A percentile compares a stretch with the other conserved stretches of the same genome.
phyloP scores from a whole-genome alignment of 495 filamentous ascomycete genomes.

The Neurospora intermedia region DNA sequence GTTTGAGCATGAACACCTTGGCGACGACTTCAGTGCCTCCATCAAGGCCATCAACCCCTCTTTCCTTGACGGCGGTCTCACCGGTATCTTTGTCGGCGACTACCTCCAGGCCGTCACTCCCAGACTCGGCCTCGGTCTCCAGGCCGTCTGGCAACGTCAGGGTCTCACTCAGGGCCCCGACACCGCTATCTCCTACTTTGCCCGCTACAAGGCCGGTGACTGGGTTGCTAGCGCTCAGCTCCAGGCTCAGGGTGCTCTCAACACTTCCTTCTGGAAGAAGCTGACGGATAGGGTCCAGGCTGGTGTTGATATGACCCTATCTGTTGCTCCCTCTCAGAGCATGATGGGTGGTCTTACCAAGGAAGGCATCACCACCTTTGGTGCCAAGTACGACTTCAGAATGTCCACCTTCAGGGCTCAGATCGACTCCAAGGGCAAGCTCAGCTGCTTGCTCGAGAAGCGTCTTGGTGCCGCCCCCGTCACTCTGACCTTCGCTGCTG shows the following conservation, averaged over 20 bases:
- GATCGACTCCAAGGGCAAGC: conserved; percentile 86
- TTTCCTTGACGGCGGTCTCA: conserved; percentile 77
- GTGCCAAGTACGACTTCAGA: conserved; percentile 97
- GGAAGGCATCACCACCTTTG: conserved; percentile 82
- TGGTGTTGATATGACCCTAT: conserved; percentile 87
- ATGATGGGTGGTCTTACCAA: conserved; percentile 65
- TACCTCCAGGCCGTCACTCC: conserved; percentile 92
- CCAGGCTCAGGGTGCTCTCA: conserved; percentile 70
- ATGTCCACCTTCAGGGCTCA: conserved; percentile 90
- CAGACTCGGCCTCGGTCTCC: conserved; percentile 75
- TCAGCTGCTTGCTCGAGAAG: conserved; percentile 91
- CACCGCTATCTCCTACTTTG: conserved; percentile 75
- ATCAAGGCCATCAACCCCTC: conserved; percentile 93
- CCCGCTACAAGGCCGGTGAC: conserved; percentile 75
- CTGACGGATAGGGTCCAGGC: conserved; percentile 94
- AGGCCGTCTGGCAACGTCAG: conserved; percentile 85
- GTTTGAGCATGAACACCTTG: conserved; percentile 88
- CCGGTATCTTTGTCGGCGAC: conserved; percentile 88
- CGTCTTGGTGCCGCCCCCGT: conserved; percentile 73
- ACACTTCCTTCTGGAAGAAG: conserved; percentile 89
- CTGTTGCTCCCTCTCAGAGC: conserved; percentile 55
- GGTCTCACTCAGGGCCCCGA: conserved; percentile 71
- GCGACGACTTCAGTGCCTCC: conserved; percentile 82
- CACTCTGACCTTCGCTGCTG: conserved; percentile 85
- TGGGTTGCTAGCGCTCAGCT: conserved; percentile 87